These are phyloP conservation scores for Yamadazyma kanchanaburiensis DNA, from an alignment of 1,139 yeast genomes.

Conservation along the genomic window DNA sequence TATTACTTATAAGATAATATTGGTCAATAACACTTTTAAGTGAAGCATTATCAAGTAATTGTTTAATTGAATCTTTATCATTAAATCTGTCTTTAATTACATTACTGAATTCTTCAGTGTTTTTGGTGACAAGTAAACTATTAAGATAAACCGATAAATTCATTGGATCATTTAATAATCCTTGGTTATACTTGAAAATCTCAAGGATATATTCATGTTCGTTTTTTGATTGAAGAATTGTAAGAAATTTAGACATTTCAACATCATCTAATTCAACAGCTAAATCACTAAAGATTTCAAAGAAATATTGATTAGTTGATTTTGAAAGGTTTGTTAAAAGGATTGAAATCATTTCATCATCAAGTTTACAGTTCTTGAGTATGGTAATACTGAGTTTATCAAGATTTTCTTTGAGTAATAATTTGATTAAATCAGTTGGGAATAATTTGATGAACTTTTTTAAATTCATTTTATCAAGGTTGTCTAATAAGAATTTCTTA, in stretches of 20 bases:
- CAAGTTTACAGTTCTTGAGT: constrained; percentile 9
- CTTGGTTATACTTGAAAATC: constrained; percentile 4
- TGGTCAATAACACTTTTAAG: constrained; percentile 7
- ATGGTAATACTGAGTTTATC: constrained; percentile 29
- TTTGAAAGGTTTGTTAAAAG: constrained; percentile 4
- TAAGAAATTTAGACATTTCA: constrained; percentile 6
- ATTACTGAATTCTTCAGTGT: constrained; percentile 9
- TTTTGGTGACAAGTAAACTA: constrained; percentile 15
- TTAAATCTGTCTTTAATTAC: constrained; percentile 6
- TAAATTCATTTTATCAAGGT: constrained; percentile 18
- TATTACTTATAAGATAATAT: constrained; percentile 5
- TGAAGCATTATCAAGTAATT: constrained; percentile 9
- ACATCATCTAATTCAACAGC: constrained; percentile 1
- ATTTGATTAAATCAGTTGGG: constrained; percentile 13
- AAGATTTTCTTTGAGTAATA: constrained; percentile 20
- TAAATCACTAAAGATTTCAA: constrained; percentile 5
- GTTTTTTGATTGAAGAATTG: constrained; percentile 6
- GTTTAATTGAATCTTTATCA: constrained; percentile 5
- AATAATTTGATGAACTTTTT: constrained; percentile 25
- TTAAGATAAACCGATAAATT: constrained; percentile 5
- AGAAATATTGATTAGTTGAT: constrained; percentile 12
- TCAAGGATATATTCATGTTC: constrained; percentile 6
- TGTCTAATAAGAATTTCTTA: constrained; percentile 23
- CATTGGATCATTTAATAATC: neutral
- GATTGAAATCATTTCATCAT: constrained; percentile 7